Evolutionary conservation across 2,329 filamentous ascomycete species (phyloP).

Genomic region (Fusarium napiforme): DNA sequence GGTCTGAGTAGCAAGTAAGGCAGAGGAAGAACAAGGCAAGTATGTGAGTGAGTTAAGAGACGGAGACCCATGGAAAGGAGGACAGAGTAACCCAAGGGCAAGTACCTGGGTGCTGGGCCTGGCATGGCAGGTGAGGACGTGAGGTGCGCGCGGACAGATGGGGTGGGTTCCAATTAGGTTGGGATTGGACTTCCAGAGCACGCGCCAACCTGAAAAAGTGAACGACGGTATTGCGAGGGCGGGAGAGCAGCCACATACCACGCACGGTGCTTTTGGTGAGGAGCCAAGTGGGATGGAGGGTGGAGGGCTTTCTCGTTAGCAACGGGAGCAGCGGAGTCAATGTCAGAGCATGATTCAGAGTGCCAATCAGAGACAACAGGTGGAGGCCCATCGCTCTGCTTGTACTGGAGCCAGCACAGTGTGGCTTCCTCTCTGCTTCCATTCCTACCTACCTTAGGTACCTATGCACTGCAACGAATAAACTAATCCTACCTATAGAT

Average conservation of each 20-base stretch:
- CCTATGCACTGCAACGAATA: neutral
- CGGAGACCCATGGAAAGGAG: conserved; percentile 33
- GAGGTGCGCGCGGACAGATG: conserved; percentile 19
- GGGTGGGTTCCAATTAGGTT: conserved; percentile 35
- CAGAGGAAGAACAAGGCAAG: conserved; percentile 15
- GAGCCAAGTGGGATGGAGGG: conserved; percentile 37
- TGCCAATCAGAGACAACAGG: conserved; percentile 23
- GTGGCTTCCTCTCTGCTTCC: conserved; percentile 1
- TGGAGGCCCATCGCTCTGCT: conserved; percentile 13
- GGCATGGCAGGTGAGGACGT: conserved; percentile 31
- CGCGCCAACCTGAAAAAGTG: conserved; percentile 37
- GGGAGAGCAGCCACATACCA: conserved; percentile 45
- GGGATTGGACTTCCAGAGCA: conserved; percentile 37
- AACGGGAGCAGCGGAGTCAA: conserved; percentile 30
- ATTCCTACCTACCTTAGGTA: neutral
- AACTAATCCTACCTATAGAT: neutral
- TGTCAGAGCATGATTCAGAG: conserved; percentile 12
- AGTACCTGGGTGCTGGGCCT: conserved; percentile 11
- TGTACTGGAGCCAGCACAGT: conserved; percentile 26
- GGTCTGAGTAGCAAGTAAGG: conserved; percentile 10
- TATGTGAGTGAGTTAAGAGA: conserved; percentile 27
- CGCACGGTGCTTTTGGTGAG: conserved; percentile 43
- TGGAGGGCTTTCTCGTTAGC: conserved; percentile 34
- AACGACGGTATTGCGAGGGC: conserved; percentile 34
- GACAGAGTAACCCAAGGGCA: conserved; percentile 40